phyloP scores from a whole-genome alignment of 441 rosid species.

The Gossypium gossypioides region DNA sequence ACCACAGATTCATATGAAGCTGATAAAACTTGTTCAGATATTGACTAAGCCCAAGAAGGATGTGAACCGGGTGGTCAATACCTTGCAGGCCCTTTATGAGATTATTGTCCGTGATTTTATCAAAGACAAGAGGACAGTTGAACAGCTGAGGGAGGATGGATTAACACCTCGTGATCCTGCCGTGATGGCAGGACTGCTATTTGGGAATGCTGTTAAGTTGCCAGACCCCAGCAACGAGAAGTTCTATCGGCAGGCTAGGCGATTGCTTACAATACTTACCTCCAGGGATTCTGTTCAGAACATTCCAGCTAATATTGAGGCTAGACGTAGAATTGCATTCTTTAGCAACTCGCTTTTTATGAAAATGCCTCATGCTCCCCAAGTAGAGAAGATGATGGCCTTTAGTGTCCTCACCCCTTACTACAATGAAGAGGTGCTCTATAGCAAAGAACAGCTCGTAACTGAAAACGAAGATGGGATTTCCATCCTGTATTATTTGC shows the following conservation, averaged over 20 bases:
- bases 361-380: slow-evolving; percentile 3
- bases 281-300: background rate
- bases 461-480: background rate
- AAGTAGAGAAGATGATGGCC: slow-evolving; percentile 3
- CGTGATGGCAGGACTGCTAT: background rate
- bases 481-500: slow-evolving; percentile 1
- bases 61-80: background rate
- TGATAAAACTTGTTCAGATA: background rate
- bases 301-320: background rate
- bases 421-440: background rate
- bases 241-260: background rate
- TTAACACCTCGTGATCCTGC: background rate
- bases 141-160: background rate
- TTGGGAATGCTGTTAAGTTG: background rate
- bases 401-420: slow-evolving; percentile 3
- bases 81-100: background rate
- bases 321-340: background rate
- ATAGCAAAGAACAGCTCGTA: background rate
- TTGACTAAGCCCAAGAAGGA: background rate
- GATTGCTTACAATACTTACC: slow-evolving; percentile 1
- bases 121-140: background rate
- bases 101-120: background rate
- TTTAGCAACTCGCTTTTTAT: background rate
- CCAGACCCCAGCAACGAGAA: background rate
- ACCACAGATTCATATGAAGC: background rate